Percentiles rank a stretch among this genome's conserved stretches.
These are phyloP conservation scores for Dothistroma septosporum DNA, from an alignment of 2,329 filamentous ascomycete genomes.

Conservation along the genomic window DNA sequence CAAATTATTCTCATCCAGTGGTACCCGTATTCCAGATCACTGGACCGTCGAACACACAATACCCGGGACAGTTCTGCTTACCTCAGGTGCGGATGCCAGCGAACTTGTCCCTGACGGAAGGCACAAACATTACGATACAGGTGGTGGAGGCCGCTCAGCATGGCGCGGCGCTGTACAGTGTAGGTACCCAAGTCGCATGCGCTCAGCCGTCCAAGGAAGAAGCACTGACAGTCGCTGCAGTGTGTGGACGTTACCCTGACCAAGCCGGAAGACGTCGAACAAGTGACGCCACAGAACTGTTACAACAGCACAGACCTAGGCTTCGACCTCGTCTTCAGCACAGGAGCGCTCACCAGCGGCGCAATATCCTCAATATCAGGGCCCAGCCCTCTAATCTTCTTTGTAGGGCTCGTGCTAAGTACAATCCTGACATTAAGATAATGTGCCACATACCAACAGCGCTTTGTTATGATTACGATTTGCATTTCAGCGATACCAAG, in stretches of 20 bases:
- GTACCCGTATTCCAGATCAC: constrained; percentile 74
- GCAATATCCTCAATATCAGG: constrained; percentile 5
- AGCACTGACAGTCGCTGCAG: constrained; percentile 44
- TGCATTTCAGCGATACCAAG: not conserved
- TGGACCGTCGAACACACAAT: constrained; percentile 78
- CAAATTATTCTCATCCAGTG: constrained; percentile 85
- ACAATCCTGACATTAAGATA: not conserved
- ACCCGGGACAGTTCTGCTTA: constrained; percentile 75
- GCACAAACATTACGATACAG: constrained; percentile 90
- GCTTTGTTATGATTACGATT: too few relatives aligned
- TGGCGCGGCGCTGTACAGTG: constrained; percentile 76
- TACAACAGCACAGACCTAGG: constrained; percentile 76
- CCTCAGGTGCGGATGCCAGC: constrained; percentile 81
- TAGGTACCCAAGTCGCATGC: too few relatives aligned
- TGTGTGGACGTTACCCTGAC: constrained; percentile 94
- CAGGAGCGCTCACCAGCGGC: constrained; percentile 29
- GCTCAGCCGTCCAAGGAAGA: not conserved
- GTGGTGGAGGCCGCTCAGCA: constrained; percentile 78
- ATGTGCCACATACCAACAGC: not conserved
- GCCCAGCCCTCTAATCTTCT: not conserved
- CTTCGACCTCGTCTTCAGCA: constrained; percentile 72
- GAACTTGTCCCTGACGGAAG: constrained; percentile 63
- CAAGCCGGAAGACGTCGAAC: constrained; percentile 68
- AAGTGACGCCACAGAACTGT: constrained; percentile 79
- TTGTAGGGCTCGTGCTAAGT: not conserved